Conservation (phyloP, 495 filamentous ascomycete species). For the Podospora pseudocomata region DNA sequence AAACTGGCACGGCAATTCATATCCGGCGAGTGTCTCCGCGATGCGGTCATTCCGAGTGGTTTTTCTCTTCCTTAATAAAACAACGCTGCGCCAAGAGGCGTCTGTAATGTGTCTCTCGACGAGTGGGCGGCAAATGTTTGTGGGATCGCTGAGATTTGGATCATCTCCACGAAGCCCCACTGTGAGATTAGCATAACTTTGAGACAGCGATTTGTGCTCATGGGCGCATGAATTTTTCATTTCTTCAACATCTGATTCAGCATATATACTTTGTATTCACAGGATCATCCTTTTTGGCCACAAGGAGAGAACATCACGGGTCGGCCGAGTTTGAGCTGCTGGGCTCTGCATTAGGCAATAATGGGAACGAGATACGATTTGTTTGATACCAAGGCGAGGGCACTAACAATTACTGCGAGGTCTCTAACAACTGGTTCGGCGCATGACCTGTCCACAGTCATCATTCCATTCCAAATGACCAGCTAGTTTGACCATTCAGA, state of each 20-base stretch:
- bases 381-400: background rate
- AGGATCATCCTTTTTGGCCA: background rate
- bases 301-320: background rate
- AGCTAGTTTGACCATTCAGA: background rate
- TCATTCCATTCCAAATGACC: background rate
- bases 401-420: background rate
- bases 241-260: background rate
- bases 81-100: background rate
- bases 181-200: conserved; percentile 3
- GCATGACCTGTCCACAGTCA: background rate
- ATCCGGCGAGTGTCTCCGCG: background rate
- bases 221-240: background rate
- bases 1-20: background rate
- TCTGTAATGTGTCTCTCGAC: background rate
- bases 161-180: conserved; percentile 4
- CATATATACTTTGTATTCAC: no score
- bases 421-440: background rate
- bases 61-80: background rate
- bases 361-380: background rate
- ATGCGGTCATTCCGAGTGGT: background rate
- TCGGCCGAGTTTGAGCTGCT: background rate
- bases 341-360: background rate
- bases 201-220: background rate
- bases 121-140: background rate
- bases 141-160: conserved; percentile 2